phyloP scores from a whole-genome alignment of 768 basidiomycete genomes.

The Phanerochaete sordida region DNA sequence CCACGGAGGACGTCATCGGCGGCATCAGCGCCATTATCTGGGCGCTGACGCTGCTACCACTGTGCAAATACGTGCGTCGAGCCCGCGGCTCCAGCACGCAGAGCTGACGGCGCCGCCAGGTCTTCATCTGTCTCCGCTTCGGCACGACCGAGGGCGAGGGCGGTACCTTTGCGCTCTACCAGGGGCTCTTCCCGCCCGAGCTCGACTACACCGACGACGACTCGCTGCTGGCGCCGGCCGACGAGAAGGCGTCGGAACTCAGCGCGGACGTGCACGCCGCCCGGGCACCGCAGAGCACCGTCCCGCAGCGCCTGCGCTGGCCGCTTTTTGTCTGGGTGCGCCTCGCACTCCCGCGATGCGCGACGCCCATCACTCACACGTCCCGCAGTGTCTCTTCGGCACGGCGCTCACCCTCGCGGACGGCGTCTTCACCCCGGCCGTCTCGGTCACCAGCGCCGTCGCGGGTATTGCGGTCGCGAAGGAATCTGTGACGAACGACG shows the following conservation, averaged over 20 bases:
- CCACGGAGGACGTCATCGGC: constrained; percentile 60
- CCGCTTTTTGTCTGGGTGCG: constrained; percentile 55
- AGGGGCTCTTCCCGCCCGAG: constrained; percentile 54
- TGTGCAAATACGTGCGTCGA: constrained; percentile 59
- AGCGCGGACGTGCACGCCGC: neutral
- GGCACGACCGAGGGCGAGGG: constrained; percentile 62
- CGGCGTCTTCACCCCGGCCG: constrained; percentile 66
- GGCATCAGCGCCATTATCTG: constrained; percentile 62
- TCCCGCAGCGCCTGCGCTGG: constrained; percentile 36
- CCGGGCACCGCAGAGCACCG: constrained; percentile 4
- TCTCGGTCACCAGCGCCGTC: constrained; percentile 66
- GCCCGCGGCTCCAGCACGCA: neutral
- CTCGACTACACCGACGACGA: constrained; percentile 44
- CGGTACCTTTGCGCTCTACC: constrained; percentile 61
- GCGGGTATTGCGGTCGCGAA: constrained; percentile 65
- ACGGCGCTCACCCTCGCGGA: constrained; percentile 67
- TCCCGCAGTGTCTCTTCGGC: constrained; percentile 51
- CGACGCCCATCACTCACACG: neutral
- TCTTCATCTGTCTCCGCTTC: constrained; percentile 45
- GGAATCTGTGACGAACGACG: constrained; percentile 39
- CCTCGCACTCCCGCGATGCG: neutral
- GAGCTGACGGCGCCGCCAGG: constrained; percentile 27
- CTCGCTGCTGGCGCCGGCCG: constrained; percentile 36
- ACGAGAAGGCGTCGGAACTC: neutral
- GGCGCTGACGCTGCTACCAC: constrained; percentile 56